Conservation (phyloP, 352 stramenopile genomes). For the Phytopythium kandeliae region DNA sequence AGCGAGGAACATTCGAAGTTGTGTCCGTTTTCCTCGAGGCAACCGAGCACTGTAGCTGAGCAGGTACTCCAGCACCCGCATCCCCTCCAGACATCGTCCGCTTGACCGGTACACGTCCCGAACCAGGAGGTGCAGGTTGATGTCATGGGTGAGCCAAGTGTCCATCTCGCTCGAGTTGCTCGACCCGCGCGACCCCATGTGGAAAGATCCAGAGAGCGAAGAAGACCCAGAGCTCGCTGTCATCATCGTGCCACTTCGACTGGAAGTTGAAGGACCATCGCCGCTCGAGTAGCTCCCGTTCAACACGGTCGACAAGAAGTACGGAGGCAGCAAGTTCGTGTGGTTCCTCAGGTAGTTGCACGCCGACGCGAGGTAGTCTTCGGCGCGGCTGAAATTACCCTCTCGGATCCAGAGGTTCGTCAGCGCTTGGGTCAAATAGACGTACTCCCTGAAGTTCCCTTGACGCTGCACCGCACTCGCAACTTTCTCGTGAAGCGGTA, state of each 20-base stretch:
- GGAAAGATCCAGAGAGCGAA: constrained; percentile 48
- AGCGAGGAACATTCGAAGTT: constrained; percentile 70
- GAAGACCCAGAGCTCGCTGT: constrained; percentile 66
- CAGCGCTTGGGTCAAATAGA: constrained; percentile 79
- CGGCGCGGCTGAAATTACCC: constrained; percentile 65
- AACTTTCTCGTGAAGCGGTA: constrained; percentile 79
- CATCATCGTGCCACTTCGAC: constrained; percentile 61
- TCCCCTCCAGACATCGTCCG: constrained; percentile 70
- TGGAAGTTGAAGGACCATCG: constrained; percentile 34
- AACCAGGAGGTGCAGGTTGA: constrained; percentile 77
- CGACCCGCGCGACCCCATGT: constrained; percentile 38
- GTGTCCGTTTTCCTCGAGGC: constrained; percentile 71
- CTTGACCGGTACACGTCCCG: constrained; percentile 76
- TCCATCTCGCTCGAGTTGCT: constrained; percentile 72
- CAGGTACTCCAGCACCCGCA: constrained; percentile 73
- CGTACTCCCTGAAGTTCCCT: constrained; percentile 80
- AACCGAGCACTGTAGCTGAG: constrained; percentile 67
- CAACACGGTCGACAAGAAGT: constrained; percentile 45
- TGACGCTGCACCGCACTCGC: constrained; percentile 56
- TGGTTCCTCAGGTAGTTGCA: constrained; percentile 71
- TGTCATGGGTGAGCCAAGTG: constrained; percentile 75
- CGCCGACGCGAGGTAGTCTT: constrained; percentile 55
- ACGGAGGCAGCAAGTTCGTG: constrained; percentile 56
- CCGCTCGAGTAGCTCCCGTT: constrained; percentile 49
- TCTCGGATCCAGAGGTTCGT: constrained; percentile 77